phyloP scores from a whole-genome alignment of 306 rosid species.

The Sicyos edulis region DNA sequence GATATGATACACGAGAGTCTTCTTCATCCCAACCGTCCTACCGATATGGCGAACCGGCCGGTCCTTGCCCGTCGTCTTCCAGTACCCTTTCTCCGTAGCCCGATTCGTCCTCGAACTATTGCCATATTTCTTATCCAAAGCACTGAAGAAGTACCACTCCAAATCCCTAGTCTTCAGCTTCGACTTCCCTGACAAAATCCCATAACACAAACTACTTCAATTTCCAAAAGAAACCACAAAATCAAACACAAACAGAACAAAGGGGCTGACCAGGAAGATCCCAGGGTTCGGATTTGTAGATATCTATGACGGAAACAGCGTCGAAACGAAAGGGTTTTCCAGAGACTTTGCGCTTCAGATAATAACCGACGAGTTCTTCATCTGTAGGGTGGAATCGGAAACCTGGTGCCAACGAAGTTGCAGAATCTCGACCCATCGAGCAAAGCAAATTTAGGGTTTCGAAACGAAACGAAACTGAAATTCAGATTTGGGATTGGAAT shows the following conservation, averaged over 20 bases:
- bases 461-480: background rate
- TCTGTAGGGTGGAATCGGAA: slow-evolving; percentile 97
- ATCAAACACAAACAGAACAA: background rate
- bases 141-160: slow-evolving; percentile 92
- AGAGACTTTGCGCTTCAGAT: slow-evolving; percentile 60
- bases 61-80: slow-evolving; percentile 97
- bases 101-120: slow-evolving; percentile 77
- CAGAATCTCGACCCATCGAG: slow-evolving; percentile 35
- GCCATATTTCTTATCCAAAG: slow-evolving; percentile 73
- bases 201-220: background rate
- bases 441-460: slow-evolving; percentile 15
- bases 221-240: background rate
- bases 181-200: slow-evolving; percentile 38
- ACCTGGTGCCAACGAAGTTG: slow-evolving; percentile 56
- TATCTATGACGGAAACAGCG: slow-evolving; percentile 54
- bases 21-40: slow-evolving; percentile 70
- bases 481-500: background rate
- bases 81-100: slow-evolving; percentile 78
- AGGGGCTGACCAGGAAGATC: slow-evolving; percentile 66
- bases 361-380: slow-evolving; percentile 67
- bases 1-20: slow-evolving; percentile 73
- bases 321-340: slow-evolving; percentile 43
- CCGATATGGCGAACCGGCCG: slow-evolving; percentile 34
- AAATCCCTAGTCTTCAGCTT: slow-evolving; percentile 69
- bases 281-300: slow-evolving; percentile 89